These are phyloP conservation scores for Harringtonia lauricola DNA, from an alignment of 2,329 filamentous ascomycete species.

Conservation along the genomic window DNA sequence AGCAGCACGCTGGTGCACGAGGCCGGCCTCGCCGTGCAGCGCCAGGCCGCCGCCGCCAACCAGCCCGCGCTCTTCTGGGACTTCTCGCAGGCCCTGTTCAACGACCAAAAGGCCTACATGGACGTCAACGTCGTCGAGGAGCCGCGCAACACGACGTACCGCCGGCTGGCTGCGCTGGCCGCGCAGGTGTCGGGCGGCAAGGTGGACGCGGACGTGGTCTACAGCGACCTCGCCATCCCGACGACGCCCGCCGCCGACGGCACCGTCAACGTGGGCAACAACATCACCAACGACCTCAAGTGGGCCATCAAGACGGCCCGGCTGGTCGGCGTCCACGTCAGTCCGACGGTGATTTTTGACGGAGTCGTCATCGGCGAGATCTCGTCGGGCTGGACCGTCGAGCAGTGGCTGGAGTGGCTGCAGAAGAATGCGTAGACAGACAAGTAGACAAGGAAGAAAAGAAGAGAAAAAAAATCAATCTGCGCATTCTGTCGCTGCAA, in stretches of 20 bases:
- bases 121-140: constrained; percentile 78
- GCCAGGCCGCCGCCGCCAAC: constrained; percentile 29
- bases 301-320: constrained; percentile 69
- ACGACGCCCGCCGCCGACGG: constrained; percentile 58
- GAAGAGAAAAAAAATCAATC: no score
- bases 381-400: constrained; percentile 63
- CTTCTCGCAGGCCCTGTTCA: constrained; percentile 58
- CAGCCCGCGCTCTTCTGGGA: constrained; percentile 63
- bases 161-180: constrained; percentile 65
- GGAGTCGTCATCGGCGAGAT: constrained; percentile 72
- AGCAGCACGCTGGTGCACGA: constrained; percentile 74
- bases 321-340: constrained; percentile 76
- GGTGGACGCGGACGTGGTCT: constrained; percentile 60
- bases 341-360: constrained; percentile 81
- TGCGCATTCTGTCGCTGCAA: no score
- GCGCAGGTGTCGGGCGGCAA: constrained; percentile 54
- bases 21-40: constrained; percentile 70
- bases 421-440: constrained; percentile 32
- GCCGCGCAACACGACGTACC: constrained; percentile 74
- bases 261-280: constrained; percentile 66
- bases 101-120: constrained; percentile 65
- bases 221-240: constrained; percentile 55
- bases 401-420: constrained; percentile 83
- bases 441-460: no score
- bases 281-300: constrained; percentile 77